phyloP scores from a whole-genome alignment of 306 rosid genomes.

The Cucurbita argyrosperma region DNA sequence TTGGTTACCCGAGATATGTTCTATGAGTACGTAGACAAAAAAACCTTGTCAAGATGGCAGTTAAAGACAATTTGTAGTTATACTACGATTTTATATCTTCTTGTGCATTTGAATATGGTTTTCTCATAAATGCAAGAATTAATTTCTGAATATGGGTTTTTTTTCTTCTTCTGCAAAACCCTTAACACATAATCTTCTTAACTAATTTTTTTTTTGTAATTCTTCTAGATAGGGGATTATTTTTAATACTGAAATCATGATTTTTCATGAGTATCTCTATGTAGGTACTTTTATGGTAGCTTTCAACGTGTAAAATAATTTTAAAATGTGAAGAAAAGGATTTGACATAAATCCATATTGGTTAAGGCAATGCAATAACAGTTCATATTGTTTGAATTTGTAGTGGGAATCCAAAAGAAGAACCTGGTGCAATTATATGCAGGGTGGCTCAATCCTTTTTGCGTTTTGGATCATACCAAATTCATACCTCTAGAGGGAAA shows the following conservation, averaged over 20 bases:
- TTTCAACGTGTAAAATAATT: not conserved
- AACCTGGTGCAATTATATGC: slow-evolving; percentile 90
- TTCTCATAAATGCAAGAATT: not conserved
- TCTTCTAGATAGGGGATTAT: not conserved
- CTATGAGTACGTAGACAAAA: slow-evolving; percentile 56
- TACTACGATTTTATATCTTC: not conserved
- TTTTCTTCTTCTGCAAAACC: not conserved
- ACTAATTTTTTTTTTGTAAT: not conserved
- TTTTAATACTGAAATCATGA: not conserved
- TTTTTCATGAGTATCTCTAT: not conserved
- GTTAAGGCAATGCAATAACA: not conserved
- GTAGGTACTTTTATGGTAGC: not conserved
- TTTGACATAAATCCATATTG: not conserved
- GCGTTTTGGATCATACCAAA: slow-evolving; percentile 94
- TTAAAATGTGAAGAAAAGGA: not conserved
- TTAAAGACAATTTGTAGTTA: not conserved
- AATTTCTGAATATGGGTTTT: not conserved
- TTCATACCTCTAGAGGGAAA: slow-evolving; percentile 72
- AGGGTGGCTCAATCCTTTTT: slow-evolving; percentile 82
- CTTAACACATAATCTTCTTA: not conserved
- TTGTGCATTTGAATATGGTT: not conserved
- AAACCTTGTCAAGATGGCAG: not conserved
- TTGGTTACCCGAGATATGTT: slow-evolving; percentile 84
- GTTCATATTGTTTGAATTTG: not conserved
- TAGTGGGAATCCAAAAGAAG: slow-evolving; percentile 94